A percentile compares a stretch with the other conserved stretches of the same genome.
Evolutionary conservation across 2,329 filamentous ascomycete species (phyloP).

Genomic region (Cytospora chrysosperma): DNA sequence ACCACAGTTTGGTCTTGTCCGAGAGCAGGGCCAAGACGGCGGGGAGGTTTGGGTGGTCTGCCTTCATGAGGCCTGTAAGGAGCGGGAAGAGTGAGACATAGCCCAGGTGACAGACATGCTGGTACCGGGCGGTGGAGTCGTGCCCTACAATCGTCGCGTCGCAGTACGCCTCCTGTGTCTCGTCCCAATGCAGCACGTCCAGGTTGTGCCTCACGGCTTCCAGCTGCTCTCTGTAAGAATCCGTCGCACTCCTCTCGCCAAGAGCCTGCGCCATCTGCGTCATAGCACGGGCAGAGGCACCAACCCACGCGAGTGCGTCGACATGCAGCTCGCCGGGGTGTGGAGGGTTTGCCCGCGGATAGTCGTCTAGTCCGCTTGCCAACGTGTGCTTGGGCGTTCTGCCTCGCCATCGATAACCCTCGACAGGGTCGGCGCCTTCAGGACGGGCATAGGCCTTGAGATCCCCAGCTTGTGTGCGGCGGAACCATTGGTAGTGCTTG

Average conservation of each 20-base stretch:
- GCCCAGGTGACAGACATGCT: conserved; percentile 27
- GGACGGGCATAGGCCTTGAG: conserved; percentile 51
- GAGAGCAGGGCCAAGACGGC: conserved; percentile 24
- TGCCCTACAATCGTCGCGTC: conserved; percentile 73
- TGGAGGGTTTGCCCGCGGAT: conserved; percentile 85
- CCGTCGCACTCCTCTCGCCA: conserved; percentile 70
- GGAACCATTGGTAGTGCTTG: conserved; percentile 88
- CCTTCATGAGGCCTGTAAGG: conserved; percentile 26
- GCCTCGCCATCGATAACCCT: conserved; percentile 88
- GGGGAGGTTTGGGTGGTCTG: conserved; percentile 24
- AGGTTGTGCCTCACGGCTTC: conserved; percentile 77
- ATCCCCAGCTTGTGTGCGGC: conserved; percentile 79
- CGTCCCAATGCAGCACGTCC: conserved; percentile 84
- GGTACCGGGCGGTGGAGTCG: conserved; percentile 27
- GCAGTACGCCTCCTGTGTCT: conserved; percentile 74
- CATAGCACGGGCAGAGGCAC: conserved; percentile 80
- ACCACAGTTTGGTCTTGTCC: conserved; percentile 24
- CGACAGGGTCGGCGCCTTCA: conserved; percentile 50
- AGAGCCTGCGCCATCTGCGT: conserved; percentile 72
- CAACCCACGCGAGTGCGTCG: conserved; percentile 90
- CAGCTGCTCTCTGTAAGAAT: conserved; percentile 68
- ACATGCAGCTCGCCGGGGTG: conserved; percentile 90
- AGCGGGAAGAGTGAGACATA: conserved; percentile 27
- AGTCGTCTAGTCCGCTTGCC: conserved; percentile 88
- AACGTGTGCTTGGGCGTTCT: conserved; percentile 79